phyloP scores from a whole-genome alignment of 2,329 filamentous ascomycete genomes.

The Penicillium sp. region DNA sequence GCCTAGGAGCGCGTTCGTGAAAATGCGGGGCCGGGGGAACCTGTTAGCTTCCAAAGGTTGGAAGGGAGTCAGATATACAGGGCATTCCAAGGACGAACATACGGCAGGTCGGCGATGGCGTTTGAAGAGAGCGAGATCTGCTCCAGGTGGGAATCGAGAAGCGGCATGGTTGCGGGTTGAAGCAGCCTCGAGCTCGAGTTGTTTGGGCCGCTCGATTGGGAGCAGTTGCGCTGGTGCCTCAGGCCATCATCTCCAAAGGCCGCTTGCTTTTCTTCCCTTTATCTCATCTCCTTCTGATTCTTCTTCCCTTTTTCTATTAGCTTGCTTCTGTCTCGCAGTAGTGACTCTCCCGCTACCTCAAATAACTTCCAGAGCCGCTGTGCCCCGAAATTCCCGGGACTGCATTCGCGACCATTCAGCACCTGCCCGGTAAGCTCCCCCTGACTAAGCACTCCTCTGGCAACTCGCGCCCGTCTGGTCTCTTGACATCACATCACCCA shows the following conservation, averaged over 20 bases:
- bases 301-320: slow-evolving; percentile 2
- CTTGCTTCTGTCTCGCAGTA: too few species aligned
- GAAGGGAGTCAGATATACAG: background rate
- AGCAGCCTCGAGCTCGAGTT: background rate
- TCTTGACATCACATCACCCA: slow-evolving; percentile 43
- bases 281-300: background rate
- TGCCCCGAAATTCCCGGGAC: background rate
- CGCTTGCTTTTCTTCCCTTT: background rate
- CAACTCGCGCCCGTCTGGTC: slow-evolving; percentile 33
- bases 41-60: slow-evolving; percentile 45
- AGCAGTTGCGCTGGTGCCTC: slow-evolving; percentile 5
- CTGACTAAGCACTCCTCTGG: slow-evolving; percentile 37
- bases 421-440: slow-evolving; percentile 27
- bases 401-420: too few species aligned
- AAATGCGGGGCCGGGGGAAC: slow-evolving; percentile 88
- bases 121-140: slow-evolving; percentile 74
- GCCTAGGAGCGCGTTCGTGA: slow-evolving; percentile 86
- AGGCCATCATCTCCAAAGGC: slow-evolving; percentile 10
- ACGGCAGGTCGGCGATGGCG: slow-evolving; percentile 73
- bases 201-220: background rate
- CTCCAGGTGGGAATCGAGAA: slow-evolving; percentile 68
- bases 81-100: background rate
- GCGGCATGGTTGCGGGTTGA: slow-evolving; percentile 55
- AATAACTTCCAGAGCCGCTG: too few species aligned
- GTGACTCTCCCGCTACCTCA: too few species aligned